Conservation (phyloP, 2,329 filamentous ascomycete genomes). For the Chaetomium sp. region DNA sequence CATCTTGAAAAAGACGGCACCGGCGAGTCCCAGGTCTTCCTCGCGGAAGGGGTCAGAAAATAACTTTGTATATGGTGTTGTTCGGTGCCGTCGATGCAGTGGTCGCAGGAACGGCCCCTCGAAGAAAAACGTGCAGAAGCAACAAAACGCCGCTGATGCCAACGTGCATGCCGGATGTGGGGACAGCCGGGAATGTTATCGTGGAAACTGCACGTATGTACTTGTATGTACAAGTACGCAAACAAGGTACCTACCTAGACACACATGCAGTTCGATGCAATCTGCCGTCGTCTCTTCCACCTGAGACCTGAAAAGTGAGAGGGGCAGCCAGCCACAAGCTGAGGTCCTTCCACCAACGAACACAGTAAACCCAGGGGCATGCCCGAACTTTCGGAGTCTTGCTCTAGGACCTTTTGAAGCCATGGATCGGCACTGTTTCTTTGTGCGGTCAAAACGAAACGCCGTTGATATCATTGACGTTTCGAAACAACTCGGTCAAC, state of each 20-base stretch:
- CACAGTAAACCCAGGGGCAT: not conserved
- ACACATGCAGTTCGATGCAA: too few species aligned
- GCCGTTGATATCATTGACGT: not conserved
- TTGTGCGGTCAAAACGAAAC: not conserved
- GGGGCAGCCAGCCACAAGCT: too few species aligned
- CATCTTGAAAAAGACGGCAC: not conserved
- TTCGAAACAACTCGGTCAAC: slow-evolving; percentile 1
- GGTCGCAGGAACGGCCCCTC: not conserved
- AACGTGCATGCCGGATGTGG: slow-evolving; percentile 3
- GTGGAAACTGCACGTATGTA: not conserved
- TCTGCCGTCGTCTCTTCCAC: not conserved
- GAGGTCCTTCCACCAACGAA: too few species aligned
- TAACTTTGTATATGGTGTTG: too few species aligned
- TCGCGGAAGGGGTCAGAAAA: not conserved
- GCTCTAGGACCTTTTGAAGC: not conserved
- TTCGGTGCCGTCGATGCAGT: not conserved
- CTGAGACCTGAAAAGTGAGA: not conserved
- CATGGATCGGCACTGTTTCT: not conserved
- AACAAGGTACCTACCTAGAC: not conserved
- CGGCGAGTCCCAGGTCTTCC: not conserved
- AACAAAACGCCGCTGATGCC: slow-evolving; percentile 13
- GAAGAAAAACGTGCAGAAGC: not conserved
- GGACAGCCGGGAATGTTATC: not conserved
- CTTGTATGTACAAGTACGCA: not conserved
- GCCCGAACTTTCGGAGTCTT: too few species aligned